A percentile compares a stretch with the other conserved stretches of the same genome.
Conservation (phyloP, 495 filamentous ascomycete species). For the Lentithecium fluviatile region DNA sequence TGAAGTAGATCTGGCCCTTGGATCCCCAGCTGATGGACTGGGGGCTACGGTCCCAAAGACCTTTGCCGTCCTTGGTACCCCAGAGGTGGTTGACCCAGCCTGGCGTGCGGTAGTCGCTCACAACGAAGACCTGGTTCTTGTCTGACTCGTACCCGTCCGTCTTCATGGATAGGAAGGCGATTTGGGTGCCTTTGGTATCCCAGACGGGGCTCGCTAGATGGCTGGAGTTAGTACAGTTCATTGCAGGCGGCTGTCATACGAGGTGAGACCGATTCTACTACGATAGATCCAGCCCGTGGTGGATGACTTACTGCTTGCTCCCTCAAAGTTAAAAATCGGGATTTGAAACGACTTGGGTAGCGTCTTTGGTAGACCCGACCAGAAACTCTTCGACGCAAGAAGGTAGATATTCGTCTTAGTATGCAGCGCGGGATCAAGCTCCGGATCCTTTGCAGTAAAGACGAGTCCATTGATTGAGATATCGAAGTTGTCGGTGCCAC, state of each 20-base stretch:
- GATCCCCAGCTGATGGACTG: constrained; percentile 34
- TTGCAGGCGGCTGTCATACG: not conserved
- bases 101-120: constrained; percentile 46
- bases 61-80: constrained; percentile 37
- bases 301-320: constrained; percentile 51
- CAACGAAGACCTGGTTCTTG: constrained; percentile 72
- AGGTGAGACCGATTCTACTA: too few relatives aligned
- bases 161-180: constrained; percentile 67
- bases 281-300: too few relatives aligned
- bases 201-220: constrained; percentile 61
- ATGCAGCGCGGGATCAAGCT: constrained; percentile 71
- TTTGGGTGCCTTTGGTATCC: constrained; percentile 66
- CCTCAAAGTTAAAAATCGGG: constrained; percentile 53
- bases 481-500: constrained; percentile 60
- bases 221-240: constrained; percentile 40
- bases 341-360: constrained; percentile 45
- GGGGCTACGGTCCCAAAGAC: constrained; percentile 37
- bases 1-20: constrained; percentile 32
- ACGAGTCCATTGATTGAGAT: constrained; percentile 59
- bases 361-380: not conserved
- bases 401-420: constrained; percentile 79
- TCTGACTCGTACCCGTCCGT: constrained; percentile 86
- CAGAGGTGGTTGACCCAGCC: constrained; percentile 57
- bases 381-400: constrained; percentile 60
- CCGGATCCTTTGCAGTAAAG: constrained; percentile 84